Evolutionary conservation across 176 grass and related monocot species (phyloP).

Genomic region (Oryza australiensis): DNA sequence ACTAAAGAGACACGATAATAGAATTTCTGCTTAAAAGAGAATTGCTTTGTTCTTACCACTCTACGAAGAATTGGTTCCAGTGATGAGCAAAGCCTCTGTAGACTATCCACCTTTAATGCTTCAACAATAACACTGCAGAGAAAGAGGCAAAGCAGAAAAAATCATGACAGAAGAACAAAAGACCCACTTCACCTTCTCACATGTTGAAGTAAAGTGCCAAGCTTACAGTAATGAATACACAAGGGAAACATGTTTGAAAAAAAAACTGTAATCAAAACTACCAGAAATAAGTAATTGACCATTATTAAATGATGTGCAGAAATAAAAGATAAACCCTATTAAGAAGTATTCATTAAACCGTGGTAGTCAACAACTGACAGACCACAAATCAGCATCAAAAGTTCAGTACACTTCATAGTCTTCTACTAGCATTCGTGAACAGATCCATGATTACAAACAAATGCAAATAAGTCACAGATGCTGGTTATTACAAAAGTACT

Average conservation of each 20-base stretch:
- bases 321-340: constrained; percentile 6
- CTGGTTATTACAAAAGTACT: background rate
- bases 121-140: constrained; percentile 71
- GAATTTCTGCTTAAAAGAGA: constrained; percentile 5
- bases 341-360: background rate
- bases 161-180: background rate
- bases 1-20: background rate
- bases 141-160: background rate
- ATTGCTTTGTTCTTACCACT: constrained; percentile 54
- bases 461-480: background rate
- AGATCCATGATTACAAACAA: constrained; percentile 13
- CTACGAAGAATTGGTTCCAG: constrained; percentile 76
- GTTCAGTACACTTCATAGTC: background rate
- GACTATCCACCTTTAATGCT: constrained; percentile 70
- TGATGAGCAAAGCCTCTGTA: constrained; percentile 71
- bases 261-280: background rate
- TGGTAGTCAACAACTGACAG: background rate
- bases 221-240: background rate
- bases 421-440: constrained; percentile 6
- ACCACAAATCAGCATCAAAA: background rate
- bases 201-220: background rate
- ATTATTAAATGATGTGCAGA: constrained; percentile 10
- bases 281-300: constrained; percentile 1
- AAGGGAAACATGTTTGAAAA: background rate
- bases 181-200: background rate